Conservation (phyloP, 345 rosid species). For the Salix suchowensis region DNA sequence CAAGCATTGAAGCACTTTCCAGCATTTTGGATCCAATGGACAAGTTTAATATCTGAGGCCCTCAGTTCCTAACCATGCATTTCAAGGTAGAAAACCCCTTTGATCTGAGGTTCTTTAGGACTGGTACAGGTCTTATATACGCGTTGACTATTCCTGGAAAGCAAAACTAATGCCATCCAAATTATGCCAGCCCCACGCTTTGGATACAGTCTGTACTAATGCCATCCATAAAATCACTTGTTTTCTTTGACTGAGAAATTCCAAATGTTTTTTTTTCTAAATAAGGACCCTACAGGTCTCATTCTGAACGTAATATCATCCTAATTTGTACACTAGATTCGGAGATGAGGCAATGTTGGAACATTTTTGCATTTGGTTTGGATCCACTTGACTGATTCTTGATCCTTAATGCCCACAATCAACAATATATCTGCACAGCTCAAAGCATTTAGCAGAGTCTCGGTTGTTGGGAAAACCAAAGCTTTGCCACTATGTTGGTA, state of each 20-base stretch:
- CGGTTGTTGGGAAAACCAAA: background rate
- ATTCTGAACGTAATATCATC: constrained; percentile 45
- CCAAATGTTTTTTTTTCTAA: constrained; percentile 26
- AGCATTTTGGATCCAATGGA: constrained; percentile 74
- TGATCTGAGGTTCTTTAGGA: constrained; percentile 74
- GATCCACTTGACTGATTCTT: constrained; percentile 62
- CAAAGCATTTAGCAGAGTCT: constrained; percentile 41
- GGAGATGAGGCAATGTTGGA: constrained; percentile 57
- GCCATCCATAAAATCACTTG: constrained; percentile 41
- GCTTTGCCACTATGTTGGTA: no score
- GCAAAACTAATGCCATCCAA: constrained; percentile 85
- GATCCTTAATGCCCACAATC: constrained; percentile 47
- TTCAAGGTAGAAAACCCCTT: constrained; percentile 81
- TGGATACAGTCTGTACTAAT: constrained; percentile 52
- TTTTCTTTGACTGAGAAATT: constrained; percentile 21
- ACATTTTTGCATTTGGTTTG: constrained; percentile 32
- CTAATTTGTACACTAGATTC: constrained; percentile 47
- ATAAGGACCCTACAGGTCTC: constrained; percentile 22
- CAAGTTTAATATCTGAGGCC: constrained; percentile 76
- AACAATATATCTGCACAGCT: constrained; percentile 55
- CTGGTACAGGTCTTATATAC: constrained; percentile 69
- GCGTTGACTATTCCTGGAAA: constrained; percentile 77
- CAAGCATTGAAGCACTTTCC: constrained; percentile 91
- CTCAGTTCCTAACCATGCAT: constrained; percentile 85
- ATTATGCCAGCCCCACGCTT: constrained; percentile 80